A percentile compares a stretch with the other conserved stretches of the same genome.
phyloP scores from a whole-genome alignment of 2,329 filamentous ascomycete genomes.

The Chaetomium sp. region DNA sequence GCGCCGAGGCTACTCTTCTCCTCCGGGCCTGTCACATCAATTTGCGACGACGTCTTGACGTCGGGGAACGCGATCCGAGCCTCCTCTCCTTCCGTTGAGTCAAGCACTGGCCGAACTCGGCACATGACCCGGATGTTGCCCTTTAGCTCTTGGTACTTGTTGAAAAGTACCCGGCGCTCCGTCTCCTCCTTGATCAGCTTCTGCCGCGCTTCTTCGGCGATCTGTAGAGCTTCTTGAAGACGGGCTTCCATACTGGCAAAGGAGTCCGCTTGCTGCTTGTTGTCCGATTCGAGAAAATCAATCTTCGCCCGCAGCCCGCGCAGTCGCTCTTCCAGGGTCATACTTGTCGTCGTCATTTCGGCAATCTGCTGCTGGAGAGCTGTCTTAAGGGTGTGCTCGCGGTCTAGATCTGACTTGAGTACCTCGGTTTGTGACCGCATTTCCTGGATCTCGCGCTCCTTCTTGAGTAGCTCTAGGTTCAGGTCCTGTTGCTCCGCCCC shows the following conservation, averaged over 20 bases:
- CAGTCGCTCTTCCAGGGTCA: constrained; percentile 66
- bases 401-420: constrained; percentile 46
- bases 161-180: constrained; percentile 83
- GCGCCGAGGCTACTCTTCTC: constrained; percentile 75
- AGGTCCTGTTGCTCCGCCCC: constrained; percentile 47
- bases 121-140: constrained; percentile 99
- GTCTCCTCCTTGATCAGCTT: constrained; percentile 90
- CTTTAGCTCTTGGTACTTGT: constrained; percentile 95
- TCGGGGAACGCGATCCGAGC: constrained; percentile 77
- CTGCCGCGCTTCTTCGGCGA: constrained; percentile 64
- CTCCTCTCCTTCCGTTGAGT: constrained; percentile 51
- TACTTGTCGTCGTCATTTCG: constrained; percentile 54
- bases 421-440: constrained; percentile 40
- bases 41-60: constrained; percentile 78
- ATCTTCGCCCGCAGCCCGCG: constrained; percentile 74
- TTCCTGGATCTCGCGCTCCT: constrained; percentile 49
- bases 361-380: constrained; percentile 46
- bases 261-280: constrained; percentile 78
- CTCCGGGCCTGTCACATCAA: constrained; percentile 75
- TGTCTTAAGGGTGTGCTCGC: constrained; percentile 58
- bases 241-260: constrained; percentile 76
- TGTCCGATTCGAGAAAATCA: constrained; percentile 83
- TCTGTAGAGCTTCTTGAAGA: constrained; percentile 68
- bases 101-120: constrained; percentile 72
- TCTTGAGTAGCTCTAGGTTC: constrained; percentile 41